Evolutionary conservation across 306 rosid species (phyloP).

Genomic region (Fagus crenata): DNA sequence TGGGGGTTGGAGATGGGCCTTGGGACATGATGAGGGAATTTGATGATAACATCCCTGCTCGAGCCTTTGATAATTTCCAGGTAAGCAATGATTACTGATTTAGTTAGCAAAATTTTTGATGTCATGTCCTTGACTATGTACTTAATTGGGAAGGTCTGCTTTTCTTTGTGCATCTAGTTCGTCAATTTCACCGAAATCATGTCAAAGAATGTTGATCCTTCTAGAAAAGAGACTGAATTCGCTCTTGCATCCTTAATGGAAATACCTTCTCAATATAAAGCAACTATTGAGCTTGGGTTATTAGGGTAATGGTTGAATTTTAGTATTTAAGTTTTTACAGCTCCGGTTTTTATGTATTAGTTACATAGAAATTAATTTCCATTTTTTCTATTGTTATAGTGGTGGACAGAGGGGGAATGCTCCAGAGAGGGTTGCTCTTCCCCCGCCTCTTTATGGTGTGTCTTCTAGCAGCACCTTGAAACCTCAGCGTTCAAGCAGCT

Average conservation of each 20-base stretch:
- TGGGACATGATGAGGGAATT: constrained; percentile 93
- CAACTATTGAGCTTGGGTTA: constrained; percentile 69
- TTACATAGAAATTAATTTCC: not conserved
- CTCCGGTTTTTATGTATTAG: not conserved
- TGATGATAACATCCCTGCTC: constrained; percentile 82
- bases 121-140: not conserved
- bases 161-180: constrained; percentile 47
- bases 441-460: constrained; percentile 58
- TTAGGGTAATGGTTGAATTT: constrained; percentile 56
- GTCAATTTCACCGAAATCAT: constrained; percentile 80
- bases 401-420: constrained; percentile 51
- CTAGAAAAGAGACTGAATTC: constrained; percentile 64
- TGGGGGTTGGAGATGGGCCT: constrained; percentile 97
- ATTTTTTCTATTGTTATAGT: constrained; percentile 22
- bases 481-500: constrained; percentile 34
- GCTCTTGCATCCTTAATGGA: constrained; percentile 88
- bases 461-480: constrained; percentile 28
- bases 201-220: constrained; percentile 51
- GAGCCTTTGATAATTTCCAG: constrained; percentile 88
- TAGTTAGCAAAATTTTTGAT: not conserved
- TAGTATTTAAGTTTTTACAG: not conserved
- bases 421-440: constrained; percentile 65
- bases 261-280: constrained; percentile 91
- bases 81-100: constrained; percentile 37
- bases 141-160: constrained; percentile 25